phyloP scores from a whole-genome alignment of 208 protist genomes.

The Perkinsela sp. region DNA sequence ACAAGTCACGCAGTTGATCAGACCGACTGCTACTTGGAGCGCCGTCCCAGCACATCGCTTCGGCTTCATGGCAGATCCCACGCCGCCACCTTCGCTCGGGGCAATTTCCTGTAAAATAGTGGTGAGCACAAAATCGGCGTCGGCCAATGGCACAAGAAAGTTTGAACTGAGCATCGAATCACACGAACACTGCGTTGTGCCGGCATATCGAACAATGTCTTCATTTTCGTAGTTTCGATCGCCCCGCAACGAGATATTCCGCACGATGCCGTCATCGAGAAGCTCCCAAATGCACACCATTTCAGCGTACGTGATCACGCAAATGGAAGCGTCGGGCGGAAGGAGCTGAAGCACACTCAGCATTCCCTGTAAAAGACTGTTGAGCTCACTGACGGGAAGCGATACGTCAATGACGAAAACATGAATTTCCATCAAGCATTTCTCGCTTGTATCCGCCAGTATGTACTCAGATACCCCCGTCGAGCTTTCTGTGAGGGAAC shows the following conservation, averaged over 20 bases:
- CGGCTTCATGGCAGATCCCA: background rate
- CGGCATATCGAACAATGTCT: background rate
- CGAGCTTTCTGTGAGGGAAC: background rate
- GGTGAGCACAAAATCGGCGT: background rate
- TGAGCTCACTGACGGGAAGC: background rate
- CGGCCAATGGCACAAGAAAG: background rate
- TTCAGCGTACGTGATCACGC: background rate
- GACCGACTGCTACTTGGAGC: background rate
- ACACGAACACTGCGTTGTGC: background rate
- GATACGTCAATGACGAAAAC: background rate
- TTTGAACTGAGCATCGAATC: background rate
- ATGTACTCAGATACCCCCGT: background rate
- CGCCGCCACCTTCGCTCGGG: background rate
- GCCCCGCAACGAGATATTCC: background rate
- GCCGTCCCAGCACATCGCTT: background rate
- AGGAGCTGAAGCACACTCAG: background rate
- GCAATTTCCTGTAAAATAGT: background rate
- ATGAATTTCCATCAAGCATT: background rate
- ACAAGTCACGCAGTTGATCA: background rate
- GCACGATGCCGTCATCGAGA: background rate
- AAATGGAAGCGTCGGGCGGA: background rate
- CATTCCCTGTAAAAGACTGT: background rate
- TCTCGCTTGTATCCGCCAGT: background rate
- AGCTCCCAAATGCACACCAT: background rate
- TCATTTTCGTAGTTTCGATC: background rate